Evolutionary conservation across 148 eudicot species (phyloP), one percentile per base, ranked within the genome.

Genomic region (Fagopyrum tataricum): DNA sequence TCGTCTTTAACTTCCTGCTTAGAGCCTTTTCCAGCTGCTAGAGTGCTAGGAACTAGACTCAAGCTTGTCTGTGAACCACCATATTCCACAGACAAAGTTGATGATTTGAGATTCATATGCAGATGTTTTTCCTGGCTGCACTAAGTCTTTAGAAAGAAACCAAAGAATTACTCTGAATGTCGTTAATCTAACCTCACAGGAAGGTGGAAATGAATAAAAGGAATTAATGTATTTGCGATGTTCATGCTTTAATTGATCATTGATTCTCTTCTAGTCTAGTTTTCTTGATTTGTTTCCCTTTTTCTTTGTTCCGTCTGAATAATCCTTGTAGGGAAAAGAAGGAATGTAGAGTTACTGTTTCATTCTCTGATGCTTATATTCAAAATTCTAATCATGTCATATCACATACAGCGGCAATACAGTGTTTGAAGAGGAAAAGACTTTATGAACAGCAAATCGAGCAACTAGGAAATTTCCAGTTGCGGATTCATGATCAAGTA

Each of bases 401-500:
- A 20, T 23, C 15, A 26, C 51, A 0, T 77, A 76, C 74, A 91
- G 98, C 94, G 68, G 97, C 98, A 40, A 93, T 91, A 72, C 92
- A 87, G 83, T 93, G 98, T 81, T 80, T 93, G 76, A 93, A 93
- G 89, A 84, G 89, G 85, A 93, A 91, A 80, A 85, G 84, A 78
- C 81, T 91, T 41, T 89, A 87, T 66, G 98, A 93, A 78, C 97
- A 91, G 49, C 94, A 91, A 83, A 70, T 93, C 68, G 96, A 93
- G 79, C 89, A 87, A 82, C 87, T 91, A 70, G 98, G 98, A 66
- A 93, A 93, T 83, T 87, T 84, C 79, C 98, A 90, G 58, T 71
- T 93, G 74, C 94, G 98, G 39, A 87, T 93, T 68, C 98, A 93
- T 80, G 98, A 92, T 78, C 97, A 92, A 89, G 97, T 81, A 62